Conservation (phyloP, 108 stramenopile genomes). For the Pseudonitzschia pungens region DNA sequence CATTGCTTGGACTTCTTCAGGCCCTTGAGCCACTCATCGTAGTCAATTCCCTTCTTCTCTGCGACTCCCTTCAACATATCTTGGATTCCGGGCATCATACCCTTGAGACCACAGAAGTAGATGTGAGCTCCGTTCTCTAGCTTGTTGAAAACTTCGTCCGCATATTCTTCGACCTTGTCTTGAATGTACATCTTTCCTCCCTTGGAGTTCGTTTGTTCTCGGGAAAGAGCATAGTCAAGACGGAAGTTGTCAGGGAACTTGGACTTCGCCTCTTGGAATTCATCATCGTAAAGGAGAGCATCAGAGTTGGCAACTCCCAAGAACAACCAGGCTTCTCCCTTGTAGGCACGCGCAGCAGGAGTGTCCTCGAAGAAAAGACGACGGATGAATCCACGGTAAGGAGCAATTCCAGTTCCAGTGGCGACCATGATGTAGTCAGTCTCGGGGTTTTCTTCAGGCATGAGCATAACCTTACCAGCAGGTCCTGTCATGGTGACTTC, state of each 20-base stretch:
- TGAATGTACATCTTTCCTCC: constrained; percentile 99
- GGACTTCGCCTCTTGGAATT: constrained; percentile 91
- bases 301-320: constrained; percentile 96
- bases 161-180: constrained; percentile 96
- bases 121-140: constrained; percentile 94
- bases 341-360: constrained; percentile 87
- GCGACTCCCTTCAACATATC: constrained; percentile 92
- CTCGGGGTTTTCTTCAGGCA: constrained; percentile 93
- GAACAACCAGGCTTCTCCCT: constrained; percentile 97
- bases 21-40: constrained; percentile 85
- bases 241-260: constrained; percentile 90
- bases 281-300: constrained; percentile 95
- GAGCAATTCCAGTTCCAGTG: constrained; percentile 97
- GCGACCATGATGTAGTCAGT: constrained; percentile 98
- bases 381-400: constrained; percentile 96
- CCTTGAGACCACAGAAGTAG: constrained; percentile 99
- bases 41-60: constrained; percentile 85
- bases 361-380: constrained; percentile 95
- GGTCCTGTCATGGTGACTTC: constrained; percentile 93
- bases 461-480: constrained; percentile 97
- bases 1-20: constrained; percentile 81
- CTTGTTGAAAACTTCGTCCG: constrained; percentile 90
- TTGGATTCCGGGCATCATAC: constrained; percentile 98
- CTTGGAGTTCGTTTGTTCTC: constrained; percentile 91
- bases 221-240: constrained; percentile 92